Evolutionary conservation across 2,329 filamentous ascomycete species (phyloP).

Genomic region (Fusarium verrucosum): DNA sequence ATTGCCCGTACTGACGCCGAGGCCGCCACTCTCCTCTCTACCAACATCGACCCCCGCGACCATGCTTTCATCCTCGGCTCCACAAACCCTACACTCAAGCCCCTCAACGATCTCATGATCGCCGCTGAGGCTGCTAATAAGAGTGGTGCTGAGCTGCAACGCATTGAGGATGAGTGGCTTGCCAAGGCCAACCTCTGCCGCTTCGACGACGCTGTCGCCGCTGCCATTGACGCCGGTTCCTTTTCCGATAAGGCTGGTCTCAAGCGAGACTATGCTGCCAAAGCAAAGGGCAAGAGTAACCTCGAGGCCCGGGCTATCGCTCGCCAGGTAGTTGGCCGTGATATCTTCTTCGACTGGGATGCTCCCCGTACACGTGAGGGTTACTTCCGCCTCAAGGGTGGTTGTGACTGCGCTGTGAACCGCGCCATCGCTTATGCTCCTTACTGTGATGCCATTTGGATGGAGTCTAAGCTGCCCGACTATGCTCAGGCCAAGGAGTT

Average conservation of each 20-base stretch:
- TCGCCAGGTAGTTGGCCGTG: constrained; percentile 76
- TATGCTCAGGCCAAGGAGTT: constrained; percentile 92
- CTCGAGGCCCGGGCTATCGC: constrained; percentile 82
- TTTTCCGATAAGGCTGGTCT: constrained; percentile 75
- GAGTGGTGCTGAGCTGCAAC: constrained; percentile 80
- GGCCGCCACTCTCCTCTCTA: constrained; percentile 95
- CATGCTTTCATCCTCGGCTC: constrained; percentile 91
- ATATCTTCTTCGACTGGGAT: constrained; percentile 96
- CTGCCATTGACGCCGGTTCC: constrained; percentile 77
- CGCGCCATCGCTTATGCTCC: constrained; percentile 91
- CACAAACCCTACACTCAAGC: constrained; percentile 85
- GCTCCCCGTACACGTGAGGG: constrained; percentile 91
- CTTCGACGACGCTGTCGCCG: constrained; percentile 89
- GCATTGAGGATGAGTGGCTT: constrained; percentile 91
- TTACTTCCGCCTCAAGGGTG: constrained; percentile 92
- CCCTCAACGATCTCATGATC: constrained; percentile 90
- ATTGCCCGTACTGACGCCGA: constrained; percentile 97
- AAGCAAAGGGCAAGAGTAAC: constrained; percentile 85
- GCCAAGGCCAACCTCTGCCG: constrained; percentile 81
- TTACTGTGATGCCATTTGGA: constrained; percentile 97
- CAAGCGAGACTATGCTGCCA: constrained; percentile 71
- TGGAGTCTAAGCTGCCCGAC: constrained; percentile 98
- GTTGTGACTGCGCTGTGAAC: constrained; percentile 90
- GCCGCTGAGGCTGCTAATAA: constrained; percentile 86
- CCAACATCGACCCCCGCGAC: constrained; percentile 94